phyloP scores from a whole-genome alignment of 129 eudicot genomes.

The Lactuca saligna region DNA sequence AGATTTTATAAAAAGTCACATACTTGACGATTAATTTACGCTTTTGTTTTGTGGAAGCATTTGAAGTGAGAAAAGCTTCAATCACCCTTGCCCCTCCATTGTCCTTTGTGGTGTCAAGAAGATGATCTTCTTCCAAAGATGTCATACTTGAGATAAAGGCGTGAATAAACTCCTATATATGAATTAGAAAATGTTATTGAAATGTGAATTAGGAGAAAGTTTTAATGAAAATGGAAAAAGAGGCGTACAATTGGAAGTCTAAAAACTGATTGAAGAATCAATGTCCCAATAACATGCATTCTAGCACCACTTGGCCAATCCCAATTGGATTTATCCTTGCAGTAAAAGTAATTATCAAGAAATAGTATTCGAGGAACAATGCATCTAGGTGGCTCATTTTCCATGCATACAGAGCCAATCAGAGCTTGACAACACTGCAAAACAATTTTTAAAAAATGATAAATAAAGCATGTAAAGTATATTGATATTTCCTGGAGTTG shows the following conservation, averaged over 20 bases:
- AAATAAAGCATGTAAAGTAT: background rate
- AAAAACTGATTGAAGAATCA: slow-evolving; percentile 79
- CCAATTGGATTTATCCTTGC: slow-evolving; percentile 77
- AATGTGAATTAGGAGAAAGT: background rate
- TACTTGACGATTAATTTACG: slow-evolving; percentile 79
- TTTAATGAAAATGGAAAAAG: slow-evolving; percentile 11
- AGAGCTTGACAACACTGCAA: slow-evolving; percentile 90
- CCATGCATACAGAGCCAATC: slow-evolving; percentile 64
- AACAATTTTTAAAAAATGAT: background rate
- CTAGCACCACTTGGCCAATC: slow-evolving; percentile 68
- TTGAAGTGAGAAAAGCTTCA: slow-evolving; percentile 89
- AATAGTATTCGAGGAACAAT: slow-evolving; percentile 70
- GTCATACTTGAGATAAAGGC: slow-evolving; percentile 73
- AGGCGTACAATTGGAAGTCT: slow-evolving; percentile 67
- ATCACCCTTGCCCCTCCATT: slow-evolving; percentile 89
- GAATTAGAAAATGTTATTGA: background rate
- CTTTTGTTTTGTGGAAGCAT: slow-evolving; percentile 72
- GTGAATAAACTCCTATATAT: slow-evolving; percentile 69
- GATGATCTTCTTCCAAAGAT: slow-evolving; percentile 68
- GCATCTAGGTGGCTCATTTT: slow-evolving; percentile 64
- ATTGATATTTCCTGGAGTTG: background rate
- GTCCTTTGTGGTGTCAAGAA: slow-evolving; percentile 67
- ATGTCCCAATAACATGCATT: slow-evolving; percentile 80
- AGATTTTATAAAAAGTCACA: background rate
- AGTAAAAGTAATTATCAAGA: slow-evolving; percentile 67